Evolutionary conservation across 2,329 filamentous ascomycete genomes (phyloP).

Genomic region (Alternaria viburni): DNA sequence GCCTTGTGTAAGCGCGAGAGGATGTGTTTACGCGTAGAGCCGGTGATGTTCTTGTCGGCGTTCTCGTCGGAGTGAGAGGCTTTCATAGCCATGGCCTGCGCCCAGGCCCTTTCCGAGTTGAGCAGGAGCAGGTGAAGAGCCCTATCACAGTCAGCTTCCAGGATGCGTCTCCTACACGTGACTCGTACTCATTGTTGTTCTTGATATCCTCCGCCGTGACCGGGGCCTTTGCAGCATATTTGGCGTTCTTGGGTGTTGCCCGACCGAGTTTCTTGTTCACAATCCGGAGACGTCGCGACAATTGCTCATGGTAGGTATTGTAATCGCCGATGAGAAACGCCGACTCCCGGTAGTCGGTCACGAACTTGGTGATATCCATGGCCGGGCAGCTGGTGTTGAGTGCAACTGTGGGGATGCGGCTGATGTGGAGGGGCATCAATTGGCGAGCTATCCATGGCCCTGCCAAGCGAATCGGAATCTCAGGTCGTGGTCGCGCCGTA

Average conservation of each 20-base stretch:
- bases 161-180: not conserved
- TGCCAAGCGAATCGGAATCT: slow-evolving; percentile 18
- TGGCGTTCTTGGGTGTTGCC: slow-evolving; percentile 82
- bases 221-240: slow-evolving; percentile 74
- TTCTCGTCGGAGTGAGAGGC: slow-evolving; percentile 78
- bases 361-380: slow-evolving; percentile 91
- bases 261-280: slow-evolving; percentile 84
- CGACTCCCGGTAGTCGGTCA: slow-evolving; percentile 79
- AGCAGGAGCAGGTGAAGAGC: slow-evolving; percentile 71
- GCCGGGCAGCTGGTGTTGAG: slow-evolving; percentile 9
- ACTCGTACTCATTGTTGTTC: slow-evolving; percentile 73
- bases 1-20: slow-evolving; percentile 87
- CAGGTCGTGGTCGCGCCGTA: slow-evolving; percentile 28
- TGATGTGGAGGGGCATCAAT: slow-evolving; percentile 28
- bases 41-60: slow-evolving; percentile 73
- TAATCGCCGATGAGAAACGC: slow-evolving; percentile 90
- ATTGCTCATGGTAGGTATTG: slow-evolving; percentile 78
- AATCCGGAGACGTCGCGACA: slow-evolving; percentile 81
- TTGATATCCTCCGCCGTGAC: slow-evolving; percentile 78
- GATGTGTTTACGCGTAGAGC: slow-evolving; percentile 84
- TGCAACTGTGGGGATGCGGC: slow-evolving; percentile 13
- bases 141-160: slow-evolving; percentile 18
- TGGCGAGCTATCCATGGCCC: slow-evolving; percentile 16
- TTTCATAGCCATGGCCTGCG: slow-evolving; percentile 95
- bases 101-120: slow-evolving; percentile 89